Conservation (phyloP, 139 green algal genomes). For the Yamagishiella unicocca region DNA sequence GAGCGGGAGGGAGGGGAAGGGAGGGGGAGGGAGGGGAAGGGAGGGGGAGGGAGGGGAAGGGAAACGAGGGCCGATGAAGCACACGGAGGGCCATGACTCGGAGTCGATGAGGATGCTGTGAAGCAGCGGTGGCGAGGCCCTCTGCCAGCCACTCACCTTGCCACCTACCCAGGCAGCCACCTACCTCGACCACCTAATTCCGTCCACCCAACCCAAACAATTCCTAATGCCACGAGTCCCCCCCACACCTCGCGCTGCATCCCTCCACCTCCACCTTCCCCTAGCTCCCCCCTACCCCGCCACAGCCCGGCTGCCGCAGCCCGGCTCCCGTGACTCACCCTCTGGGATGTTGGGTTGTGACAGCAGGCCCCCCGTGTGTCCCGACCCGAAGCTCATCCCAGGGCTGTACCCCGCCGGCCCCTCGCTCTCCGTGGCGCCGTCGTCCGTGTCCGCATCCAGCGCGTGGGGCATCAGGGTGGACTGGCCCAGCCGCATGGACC, state of each 20-base stretch:
- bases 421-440: constrained; percentile 10
- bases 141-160: neutral
- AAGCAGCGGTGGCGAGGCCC: neutral
- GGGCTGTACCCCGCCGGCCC: neutral
- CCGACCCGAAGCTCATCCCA: neutral
- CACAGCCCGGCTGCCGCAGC: too few relatives aligned
- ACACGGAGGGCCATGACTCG: neutral
- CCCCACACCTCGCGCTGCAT: neutral
- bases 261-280: neutral
- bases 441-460: constrained; percentile 56
- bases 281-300: too few relatives aligned
- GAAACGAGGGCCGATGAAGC: neutral
- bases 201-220: neutral
- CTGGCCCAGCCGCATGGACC: constrained; percentile 70
- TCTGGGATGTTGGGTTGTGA: constrained; percentile 27
- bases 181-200: neutral
- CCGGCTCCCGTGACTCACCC: neutral
- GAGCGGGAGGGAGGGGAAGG: too few relatives aligned
- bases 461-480: constrained; percentile 71
- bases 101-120: neutral
- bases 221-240: neutral
- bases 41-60: neutral
- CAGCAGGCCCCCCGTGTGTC: constrained; percentile 8
- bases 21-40: too few relatives aligned
- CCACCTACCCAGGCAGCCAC: neutral